Evolutionary conservation across 768 basidiomycete genomes (phyloP).

Genomic region (Lentinus brumalis): DNA sequence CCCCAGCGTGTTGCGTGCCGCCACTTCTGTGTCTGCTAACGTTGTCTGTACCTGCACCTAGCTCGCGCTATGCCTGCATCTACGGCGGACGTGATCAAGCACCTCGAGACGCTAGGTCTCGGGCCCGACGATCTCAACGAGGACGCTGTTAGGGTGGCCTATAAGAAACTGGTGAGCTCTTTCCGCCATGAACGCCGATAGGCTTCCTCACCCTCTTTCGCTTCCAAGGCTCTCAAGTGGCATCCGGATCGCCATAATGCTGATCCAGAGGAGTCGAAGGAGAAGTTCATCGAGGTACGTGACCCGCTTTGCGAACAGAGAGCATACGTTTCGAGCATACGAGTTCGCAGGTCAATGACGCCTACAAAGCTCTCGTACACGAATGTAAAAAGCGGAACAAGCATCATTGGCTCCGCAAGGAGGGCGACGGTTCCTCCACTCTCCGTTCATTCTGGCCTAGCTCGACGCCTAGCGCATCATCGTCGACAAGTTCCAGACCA

Average conservation of each 20-base stretch:
- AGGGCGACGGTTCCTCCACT: neutral
- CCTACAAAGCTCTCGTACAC: constrained; percentile 56
- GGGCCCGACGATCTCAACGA: constrained; percentile 44
- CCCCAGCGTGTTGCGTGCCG: constrained; percentile 3
- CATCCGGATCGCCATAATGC: constrained; percentile 64
- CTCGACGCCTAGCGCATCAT: constrained; percentile 18
- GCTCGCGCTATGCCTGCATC: constrained; percentile 24
- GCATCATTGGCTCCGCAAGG: constrained; percentile 8
- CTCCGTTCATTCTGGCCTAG: constrained; percentile 12
- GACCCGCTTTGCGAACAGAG: neutral
- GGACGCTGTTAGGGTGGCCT: constrained; percentile 59
- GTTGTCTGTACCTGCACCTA: constrained; percentile 12
- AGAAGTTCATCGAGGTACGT: constrained; percentile 60
- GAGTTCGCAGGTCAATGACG: constrained; percentile 48
- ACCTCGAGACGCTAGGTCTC: constrained; percentile 50
- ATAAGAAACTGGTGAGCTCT: constrained; percentile 57
- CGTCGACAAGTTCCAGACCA: constrained; percentile 31
- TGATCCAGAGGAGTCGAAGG: constrained; percentile 53
- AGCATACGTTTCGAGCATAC: too few species aligned
- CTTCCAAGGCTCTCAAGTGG: constrained; percentile 58
- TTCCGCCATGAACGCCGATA: constrained; percentile 23
- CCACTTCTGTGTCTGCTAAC: neutral
- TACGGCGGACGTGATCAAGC: constrained; percentile 24
- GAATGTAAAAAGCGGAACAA: constrained; percentile 28
- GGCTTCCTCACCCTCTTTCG: constrained; percentile 13